Percentiles rank a stretch among this genome's conserved stretches.
Evolutionary conservation across 1,139 yeast genomes (phyloP).

Genomic region (Suhomyces ambrosiae): DNA sequence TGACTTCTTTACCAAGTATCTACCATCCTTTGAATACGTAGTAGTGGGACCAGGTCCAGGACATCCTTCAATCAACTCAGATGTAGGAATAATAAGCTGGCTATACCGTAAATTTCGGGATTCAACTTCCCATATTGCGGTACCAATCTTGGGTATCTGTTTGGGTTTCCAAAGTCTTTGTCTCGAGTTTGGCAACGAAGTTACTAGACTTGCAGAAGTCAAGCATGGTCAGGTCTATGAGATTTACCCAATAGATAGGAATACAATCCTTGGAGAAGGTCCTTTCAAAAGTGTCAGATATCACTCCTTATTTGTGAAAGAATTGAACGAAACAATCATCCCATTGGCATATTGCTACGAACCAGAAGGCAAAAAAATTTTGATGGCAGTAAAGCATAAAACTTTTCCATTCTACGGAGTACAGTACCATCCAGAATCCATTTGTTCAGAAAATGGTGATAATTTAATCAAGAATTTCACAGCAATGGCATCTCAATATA

Average conservation of each 20-base stretch:
- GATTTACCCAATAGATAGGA: conserved; percentile 47
- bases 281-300: conserved; percentile 76
- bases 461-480: conserved; percentile 65
- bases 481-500: conserved; percentile 47
- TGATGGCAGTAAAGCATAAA: conserved; percentile 79
- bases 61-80: conserved; percentile 63
- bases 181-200: conserved; percentile 59
- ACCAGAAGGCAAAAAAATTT: conserved; percentile 33
- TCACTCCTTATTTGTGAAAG: conserved; percentile 75
- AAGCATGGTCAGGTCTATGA: conserved; percentile 85
- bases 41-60: conserved; percentile 99
- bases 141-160: conserved; percentile 90
- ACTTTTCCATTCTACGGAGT: conserved; percentile 82
- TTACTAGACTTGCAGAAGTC: conserved; percentile 56
- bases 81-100: conserved; percentile 59
- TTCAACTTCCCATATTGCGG: conserved; percentile 15
- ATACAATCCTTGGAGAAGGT: conserved; percentile 21
- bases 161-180: conserved; percentile 90
- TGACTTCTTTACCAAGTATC: conserved; percentile 37
- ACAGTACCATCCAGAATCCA: conserved; percentile 96
- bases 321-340: conserved; percentile 33
- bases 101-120: neutral
- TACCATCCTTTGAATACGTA: conserved; percentile 66
- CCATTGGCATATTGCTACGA: conserved; percentile 61
- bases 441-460: conserved; percentile 74